Evolutionary conservation across 805 yeast genomes (phyloP).

Genomic region (Candida peoriensis): DNA sequence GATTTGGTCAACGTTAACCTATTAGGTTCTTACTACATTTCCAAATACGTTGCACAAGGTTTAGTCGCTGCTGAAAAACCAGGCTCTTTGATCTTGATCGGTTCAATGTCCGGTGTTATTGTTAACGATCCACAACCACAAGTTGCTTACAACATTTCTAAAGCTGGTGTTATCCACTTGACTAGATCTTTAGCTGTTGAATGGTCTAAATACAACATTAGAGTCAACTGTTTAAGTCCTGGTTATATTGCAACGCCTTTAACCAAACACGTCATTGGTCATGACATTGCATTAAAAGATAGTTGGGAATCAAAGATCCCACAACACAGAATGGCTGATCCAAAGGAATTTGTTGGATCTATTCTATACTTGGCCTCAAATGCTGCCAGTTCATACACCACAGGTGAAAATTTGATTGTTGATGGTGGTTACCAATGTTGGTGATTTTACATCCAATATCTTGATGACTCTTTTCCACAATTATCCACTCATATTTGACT

Average conservation of each 20-base stretch:
- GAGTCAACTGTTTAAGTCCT: slow-evolving; percentile 76
- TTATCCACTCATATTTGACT: too few relatives aligned
- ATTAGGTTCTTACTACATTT: slow-evolving; percentile 67
- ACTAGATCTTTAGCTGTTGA: slow-evolving; percentile 72
- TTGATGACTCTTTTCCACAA: too few relatives aligned
- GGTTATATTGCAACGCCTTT: slow-evolving; percentile 79
- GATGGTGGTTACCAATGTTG: slow-evolving; percentile 88
- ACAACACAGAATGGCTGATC: slow-evolving; percentile 80
- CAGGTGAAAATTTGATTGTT: slow-evolving; percentile 77
- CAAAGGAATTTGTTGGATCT: slow-evolving; percentile 76
- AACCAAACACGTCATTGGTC: slow-evolving; percentile 64
- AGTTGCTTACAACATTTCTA: slow-evolving; percentile 77
- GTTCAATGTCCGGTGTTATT: slow-evolving; percentile 76
- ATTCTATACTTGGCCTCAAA: slow-evolving; percentile 68
- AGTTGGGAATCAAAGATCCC: slow-evolving; percentile 73
- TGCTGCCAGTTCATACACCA: slow-evolving; percentile 70
- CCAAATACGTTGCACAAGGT: slow-evolving; percentile 70
- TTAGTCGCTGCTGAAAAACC: slow-evolving; percentile 48
- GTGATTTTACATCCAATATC: too few relatives aligned
- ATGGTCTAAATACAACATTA: slow-evolving; percentile 72
- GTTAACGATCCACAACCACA: slow-evolving; percentile 80
- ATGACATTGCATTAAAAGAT: slow-evolving; percentile 54
- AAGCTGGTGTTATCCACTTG: slow-evolving; percentile 82
- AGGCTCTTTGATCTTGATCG: slow-evolving; percentile 64
- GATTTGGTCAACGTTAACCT: slow-evolving; percentile 65